Conservation (phyloP, 1,284 basidiomycete species). For the Exsudoporus floridanus region DNA sequence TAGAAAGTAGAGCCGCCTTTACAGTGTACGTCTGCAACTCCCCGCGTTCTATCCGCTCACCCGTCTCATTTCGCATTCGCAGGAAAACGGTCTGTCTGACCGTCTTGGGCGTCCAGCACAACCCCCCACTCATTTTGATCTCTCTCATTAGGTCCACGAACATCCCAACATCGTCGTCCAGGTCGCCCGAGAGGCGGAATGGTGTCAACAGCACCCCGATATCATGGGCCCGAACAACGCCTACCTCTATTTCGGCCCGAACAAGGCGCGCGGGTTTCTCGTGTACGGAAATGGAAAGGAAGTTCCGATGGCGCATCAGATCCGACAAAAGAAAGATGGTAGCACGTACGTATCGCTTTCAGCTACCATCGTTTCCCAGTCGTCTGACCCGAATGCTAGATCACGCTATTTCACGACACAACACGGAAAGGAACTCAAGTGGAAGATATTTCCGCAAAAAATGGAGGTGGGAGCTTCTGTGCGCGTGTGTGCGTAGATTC, state of each 20-base stretch:
- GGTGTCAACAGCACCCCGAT: slow-evolving; percentile 60
- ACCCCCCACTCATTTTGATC: background rate
- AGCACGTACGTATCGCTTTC: slow-evolving; percentile 59
- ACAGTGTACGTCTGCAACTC: slow-evolving; percentile 52
- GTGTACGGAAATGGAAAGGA: slow-evolving; percentile 64
- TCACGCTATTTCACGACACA: slow-evolving; percentile 71
- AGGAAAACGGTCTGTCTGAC: slow-evolving; percentile 18
- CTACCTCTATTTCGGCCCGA: slow-evolving; percentile 71
- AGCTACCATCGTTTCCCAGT: no score
- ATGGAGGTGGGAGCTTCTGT: slow-evolving; percentile 55
- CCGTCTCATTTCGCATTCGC: background rate
- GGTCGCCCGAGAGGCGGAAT: slow-evolving; percentile 58
- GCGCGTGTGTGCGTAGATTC: no score
- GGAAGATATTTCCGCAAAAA: slow-evolving; percentile 56
- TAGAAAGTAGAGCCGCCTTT: slow-evolving; percentile 61
- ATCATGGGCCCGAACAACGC: slow-evolving; percentile 72
- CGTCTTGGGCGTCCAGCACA: background rate
- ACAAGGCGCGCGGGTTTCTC: slow-evolving; percentile 56
- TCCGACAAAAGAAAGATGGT: slow-evolving; percentile 55
- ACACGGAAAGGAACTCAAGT: slow-evolving; percentile 66
- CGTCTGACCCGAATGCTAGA: slow-evolving; percentile 35
- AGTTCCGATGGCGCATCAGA: slow-evolving; percentile 54
- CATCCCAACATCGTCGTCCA: slow-evolving; percentile 61
- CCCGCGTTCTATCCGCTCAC: slow-evolving; percentile 10
- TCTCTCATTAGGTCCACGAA: slow-evolving; percentile 44